Conservation (phyloP, 345 rosid genomes). For the Gossypium mustelinum region DNA sequence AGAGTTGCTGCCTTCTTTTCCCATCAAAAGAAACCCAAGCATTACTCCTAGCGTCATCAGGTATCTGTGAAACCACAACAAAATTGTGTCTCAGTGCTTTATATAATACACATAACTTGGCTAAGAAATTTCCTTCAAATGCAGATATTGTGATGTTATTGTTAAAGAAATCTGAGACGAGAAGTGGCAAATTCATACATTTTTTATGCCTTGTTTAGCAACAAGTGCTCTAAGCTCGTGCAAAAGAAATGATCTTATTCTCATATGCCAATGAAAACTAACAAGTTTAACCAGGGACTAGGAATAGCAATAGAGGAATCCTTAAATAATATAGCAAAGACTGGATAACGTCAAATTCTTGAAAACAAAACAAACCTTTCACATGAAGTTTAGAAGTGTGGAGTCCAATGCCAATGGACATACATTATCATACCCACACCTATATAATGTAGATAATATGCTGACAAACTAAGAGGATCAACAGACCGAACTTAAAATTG, state of each 20-base stretch:
- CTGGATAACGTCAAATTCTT: too few relatives aligned
- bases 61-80: constrained; percentile 48
- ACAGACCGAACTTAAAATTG: neutral
- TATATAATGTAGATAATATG: too few relatives aligned
- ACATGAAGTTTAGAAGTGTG: too few relatives aligned
- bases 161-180: neutral
- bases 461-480: neutral
- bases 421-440: too few relatives aligned
- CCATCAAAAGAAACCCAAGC: constrained; percentile 99
- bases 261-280: too few relatives aligned
- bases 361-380: too few relatives aligned
- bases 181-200: neutral
- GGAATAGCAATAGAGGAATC: too few relatives aligned
- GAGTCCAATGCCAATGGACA: too few relatives aligned
- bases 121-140: neutral
- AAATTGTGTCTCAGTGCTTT: neutral
- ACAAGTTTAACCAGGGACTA: too few relatives aligned
- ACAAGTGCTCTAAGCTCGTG: neutral
- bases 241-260: neutral
- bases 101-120: too few relatives aligned
- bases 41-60: constrained; percentile 88
- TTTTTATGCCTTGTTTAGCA: neutral
- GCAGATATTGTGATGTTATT: neutral
- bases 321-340: too few relatives aligned
- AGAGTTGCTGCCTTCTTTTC: constrained; percentile 94